Conservation (phyloP, 371 early-diverging fungal genomes). For the Dichotomocladium elegans region DNA sequence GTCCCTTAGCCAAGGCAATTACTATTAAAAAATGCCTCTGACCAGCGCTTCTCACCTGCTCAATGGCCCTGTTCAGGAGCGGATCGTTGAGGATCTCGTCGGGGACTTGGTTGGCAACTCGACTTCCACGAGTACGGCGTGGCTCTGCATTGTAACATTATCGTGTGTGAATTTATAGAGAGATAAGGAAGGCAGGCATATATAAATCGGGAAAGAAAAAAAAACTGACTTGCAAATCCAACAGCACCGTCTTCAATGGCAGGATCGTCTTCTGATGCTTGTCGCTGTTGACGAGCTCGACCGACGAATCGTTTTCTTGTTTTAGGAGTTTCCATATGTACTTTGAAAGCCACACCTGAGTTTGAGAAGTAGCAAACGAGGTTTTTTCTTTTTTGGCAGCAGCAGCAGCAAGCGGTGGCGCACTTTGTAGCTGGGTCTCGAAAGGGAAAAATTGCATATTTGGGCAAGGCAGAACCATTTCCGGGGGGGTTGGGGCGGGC, state of each 20-base stretch:
- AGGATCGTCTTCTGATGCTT: slow-evolving; percentile 7
- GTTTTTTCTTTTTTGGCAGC: too few relatives aligned
- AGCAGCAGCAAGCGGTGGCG: too few relatives aligned
- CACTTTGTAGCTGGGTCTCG: too few relatives aligned
- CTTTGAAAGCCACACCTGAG: too few relatives aligned
- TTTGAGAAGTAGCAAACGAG: too few relatives aligned
- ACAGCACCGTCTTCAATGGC: slow-evolving; percentile 60
- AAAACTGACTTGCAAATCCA: slow-evolving; percentile 37
- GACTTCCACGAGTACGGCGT: slow-evolving; percentile 20
- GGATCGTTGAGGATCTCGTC: slow-evolving; percentile 80
- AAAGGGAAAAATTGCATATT: too few relatives aligned
- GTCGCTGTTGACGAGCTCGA: slow-evolving; percentile 40
- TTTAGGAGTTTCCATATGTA: not conserved
- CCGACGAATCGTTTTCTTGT: slow-evolving; percentile 58
- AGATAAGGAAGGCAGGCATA: not conserved
- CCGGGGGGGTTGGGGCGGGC: too few relatives aligned
- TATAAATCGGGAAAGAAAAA: not conserved
- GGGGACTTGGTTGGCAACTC: slow-evolving; percentile 80
- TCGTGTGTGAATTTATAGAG: slow-evolving; percentile 6
- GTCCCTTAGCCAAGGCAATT: not conserved
- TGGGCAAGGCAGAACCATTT: too few relatives aligned
- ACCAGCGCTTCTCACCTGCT: slow-evolving; percentile 40
- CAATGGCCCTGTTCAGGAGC: slow-evolving; percentile 76
- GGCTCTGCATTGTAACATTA: slow-evolving; percentile 10
- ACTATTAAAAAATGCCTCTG: not conserved